phyloP scores from a whole-genome alignment of 2,329 filamentous ascomycete species.

The Annulohypoxylon truncatum region DNA sequence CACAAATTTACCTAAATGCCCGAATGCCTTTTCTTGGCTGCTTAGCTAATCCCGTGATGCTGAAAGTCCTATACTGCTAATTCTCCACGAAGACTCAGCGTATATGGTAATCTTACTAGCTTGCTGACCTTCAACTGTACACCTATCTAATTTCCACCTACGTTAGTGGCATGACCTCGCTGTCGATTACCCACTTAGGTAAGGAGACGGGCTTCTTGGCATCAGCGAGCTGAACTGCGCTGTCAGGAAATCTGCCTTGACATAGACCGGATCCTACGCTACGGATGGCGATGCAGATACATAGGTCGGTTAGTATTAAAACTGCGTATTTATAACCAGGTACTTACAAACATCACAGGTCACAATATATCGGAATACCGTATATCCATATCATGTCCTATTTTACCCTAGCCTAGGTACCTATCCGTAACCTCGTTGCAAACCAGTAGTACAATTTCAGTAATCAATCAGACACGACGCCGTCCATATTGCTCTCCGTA shows the following conservation, averaged over 20 bases:
- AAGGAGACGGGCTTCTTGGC: background rate
- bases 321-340: too few species aligned
- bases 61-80: background rate
- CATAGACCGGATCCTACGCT: background rate
- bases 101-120: background rate
- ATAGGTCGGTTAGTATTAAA: too few species aligned
- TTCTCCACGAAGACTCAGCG: too few species aligned
- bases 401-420: constrained; percentile 9
- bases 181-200: background rate
- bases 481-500: constrained; percentile 23
- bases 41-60: background rate
- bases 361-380: background rate
- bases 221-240: background rate
- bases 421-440: background rate
- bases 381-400: constrained; percentile 6
- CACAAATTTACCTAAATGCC: background rate
- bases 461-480: constrained; percentile 9
- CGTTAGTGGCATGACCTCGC: background rate
- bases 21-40: background rate
- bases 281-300: background rate
- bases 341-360: background rate
- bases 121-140: background rate
- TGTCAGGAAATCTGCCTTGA: constrained; percentile 1
- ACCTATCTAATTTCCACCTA: background rate
- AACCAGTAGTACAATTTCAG: constrained; percentile 21